Percentiles rank a stretch among this genome's conserved stretches.
phyloP scores from a whole-genome alignment of 768 basidiomycete genomes.

The Chiua virens region DNA sequence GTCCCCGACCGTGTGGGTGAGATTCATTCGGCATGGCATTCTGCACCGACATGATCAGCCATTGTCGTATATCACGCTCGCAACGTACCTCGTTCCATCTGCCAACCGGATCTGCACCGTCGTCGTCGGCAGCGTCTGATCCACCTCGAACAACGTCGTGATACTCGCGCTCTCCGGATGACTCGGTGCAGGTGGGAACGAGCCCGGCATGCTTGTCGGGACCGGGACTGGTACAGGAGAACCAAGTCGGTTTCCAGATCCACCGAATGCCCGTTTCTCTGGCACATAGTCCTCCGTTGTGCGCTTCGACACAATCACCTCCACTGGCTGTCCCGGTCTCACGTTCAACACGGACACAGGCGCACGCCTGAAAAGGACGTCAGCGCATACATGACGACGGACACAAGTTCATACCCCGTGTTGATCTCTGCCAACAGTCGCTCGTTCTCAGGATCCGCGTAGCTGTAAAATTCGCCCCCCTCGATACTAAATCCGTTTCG shows the following conservation, averaged over 20 bases:
- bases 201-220: slow-evolving; percentile 69
- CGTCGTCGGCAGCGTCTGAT: slow-evolving; percentile 78
- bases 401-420: slow-evolving; percentile 53
- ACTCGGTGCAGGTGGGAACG: slow-evolving; percentile 43
- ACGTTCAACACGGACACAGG: slow-evolving; percentile 79
- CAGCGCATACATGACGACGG: neutral
- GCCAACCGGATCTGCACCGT: slow-evolving; percentile 88
- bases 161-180: slow-evolving; percentile 37
- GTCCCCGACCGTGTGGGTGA: slow-evolving; percentile 85
- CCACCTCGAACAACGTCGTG: slow-evolving; percentile 72
- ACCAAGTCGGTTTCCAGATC: slow-evolving; percentile 80
- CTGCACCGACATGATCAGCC: slow-evolving; percentile 36
- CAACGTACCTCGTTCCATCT: slow-evolving; percentile 79
- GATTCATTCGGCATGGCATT: slow-evolving; percentile 84
- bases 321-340: slow-evolving; percentile 74
- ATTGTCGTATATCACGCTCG: neutral
- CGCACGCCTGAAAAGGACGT: slow-evolving; percentile 53
- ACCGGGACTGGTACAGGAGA: slow-evolving; percentile 59
- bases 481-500: slow-evolving; percentile 90
- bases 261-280: slow-evolving; percentile 61
- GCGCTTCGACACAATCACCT: slow-evolving; percentile 74
- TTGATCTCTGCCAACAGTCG: slow-evolving; percentile 74
- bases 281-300: slow-evolving; percentile 69
- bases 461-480: slow-evolving; percentile 81
- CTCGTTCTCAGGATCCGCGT: slow-evolving; percentile 75